A percentile compares a stretch with the other conserved stretches of the same genome.
These are phyloP conservation scores for Apostasia shenzhenica DNA, from an alignment of 106 monocot species.

Conservation along the genomic window DNA sequence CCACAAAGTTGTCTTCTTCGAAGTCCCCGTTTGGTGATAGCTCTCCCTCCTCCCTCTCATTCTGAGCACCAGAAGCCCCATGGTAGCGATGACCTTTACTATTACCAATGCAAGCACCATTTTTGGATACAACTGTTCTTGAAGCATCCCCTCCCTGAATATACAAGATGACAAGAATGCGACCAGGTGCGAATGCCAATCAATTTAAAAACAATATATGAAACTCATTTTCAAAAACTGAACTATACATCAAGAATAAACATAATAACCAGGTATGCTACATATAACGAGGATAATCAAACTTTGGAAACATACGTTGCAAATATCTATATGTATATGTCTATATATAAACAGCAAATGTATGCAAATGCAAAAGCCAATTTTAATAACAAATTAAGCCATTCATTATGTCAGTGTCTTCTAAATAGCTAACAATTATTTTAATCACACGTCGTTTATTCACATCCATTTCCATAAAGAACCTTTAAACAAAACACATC, in stretches of 20 bases:
- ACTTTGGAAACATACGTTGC: background rate
- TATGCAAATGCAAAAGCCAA: too few relatives aligned
- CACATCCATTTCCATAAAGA: too few relatives aligned
- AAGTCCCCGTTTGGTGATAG: conserved; percentile 91
- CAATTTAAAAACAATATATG: conserved; percentile 14
- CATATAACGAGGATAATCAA: background rate
- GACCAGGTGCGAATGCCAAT: too few relatives aligned
- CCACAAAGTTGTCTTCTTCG: conserved; percentile 91
- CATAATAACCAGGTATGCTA: too few relatives aligned
- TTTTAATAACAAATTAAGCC: too few relatives aligned
- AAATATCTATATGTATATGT: background rate
- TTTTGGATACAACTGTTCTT: conserved; percentile 22
- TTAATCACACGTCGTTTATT: too few relatives aligned
- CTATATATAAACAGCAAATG: too few relatives aligned
- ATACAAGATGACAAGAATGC: background rate
- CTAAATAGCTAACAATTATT: too few relatives aligned
- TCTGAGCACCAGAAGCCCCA: conserved; percentile 22
- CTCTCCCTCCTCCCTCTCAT: conserved; percentile 96
- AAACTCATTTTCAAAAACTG: too few relatives aligned
- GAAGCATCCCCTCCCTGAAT: conserved; percentile 29
- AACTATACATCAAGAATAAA: too few relatives aligned
- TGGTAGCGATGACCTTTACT: conserved; percentile 27
- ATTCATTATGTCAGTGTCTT: too few relatives aligned
- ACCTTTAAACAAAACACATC: too few relatives aligned
- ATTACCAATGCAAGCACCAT: conserved; percentile 35